Evolutionary conservation across 2,329 filamentous ascomycete species (phyloP), one percentile per base, ranked within the genome.

Genomic region (Emergomyces orientalis): DNA sequence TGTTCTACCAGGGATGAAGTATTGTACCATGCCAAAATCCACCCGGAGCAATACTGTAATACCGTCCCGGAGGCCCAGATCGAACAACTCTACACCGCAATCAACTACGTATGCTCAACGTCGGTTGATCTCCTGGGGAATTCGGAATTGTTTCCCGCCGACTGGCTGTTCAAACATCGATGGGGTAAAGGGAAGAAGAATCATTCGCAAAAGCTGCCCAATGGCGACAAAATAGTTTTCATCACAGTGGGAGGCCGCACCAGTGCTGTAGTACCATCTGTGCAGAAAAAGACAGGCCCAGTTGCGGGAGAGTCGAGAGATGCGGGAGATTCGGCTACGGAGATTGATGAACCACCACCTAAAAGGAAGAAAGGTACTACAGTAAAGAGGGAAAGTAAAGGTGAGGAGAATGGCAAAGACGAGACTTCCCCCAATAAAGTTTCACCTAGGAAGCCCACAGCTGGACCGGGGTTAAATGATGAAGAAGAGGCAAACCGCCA

Each of bases 31-130:
- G 89, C 94, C 5, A 86, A 84, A 59, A 82, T 97, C 19, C 93
- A 99, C 68, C 94, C 94, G 0, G 93, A 97, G 73, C 91, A 96
- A 73, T 95, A 95, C 76, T 91, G 88, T 75, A 87, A 97, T 70
- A 89, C 89, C 0, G 88, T 97, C 67, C 81, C 74, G 65, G 85
- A 89, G 39, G 81, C 78, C 0, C 88, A 97, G 73, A 84, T 95
- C 65, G 82, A 84, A 66, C 81, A 80, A 47, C 79, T 99, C 1
- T 87, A 94, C 73, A 80, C 86, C 9, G 83, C 87, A 0, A 86
- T 97, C 52, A 82, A 88, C 63, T 86, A 89, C 65, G 88, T 99
- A 9, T 96, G 91, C 72, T 83, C 87, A 64, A 88, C 86, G 0
- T 90, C 93, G 0, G 86, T 93, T 25, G 89, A 89, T 58, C 80